Evolutionary conservation across 169 alveolate species (phyloP).

Genomic region (Condylostoma magnum): DNA sequence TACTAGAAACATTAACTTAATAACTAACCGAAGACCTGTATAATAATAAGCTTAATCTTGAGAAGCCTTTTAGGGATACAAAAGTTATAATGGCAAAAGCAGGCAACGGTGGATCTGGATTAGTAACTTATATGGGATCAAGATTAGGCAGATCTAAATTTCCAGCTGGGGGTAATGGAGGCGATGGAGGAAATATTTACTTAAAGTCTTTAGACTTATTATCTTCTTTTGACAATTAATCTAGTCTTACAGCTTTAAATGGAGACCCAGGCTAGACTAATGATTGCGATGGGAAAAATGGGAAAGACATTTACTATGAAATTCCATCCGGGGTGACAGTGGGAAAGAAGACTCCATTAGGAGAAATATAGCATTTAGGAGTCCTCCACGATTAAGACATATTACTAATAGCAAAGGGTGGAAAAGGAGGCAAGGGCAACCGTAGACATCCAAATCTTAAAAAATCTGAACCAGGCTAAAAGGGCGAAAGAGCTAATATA

Average conservation of each 20-base stretch:
- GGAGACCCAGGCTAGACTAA: constrained; percentile 70
- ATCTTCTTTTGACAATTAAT: constrained; percentile 55
- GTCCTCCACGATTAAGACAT: constrained; percentile 44
- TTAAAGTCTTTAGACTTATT: constrained; percentile 66
- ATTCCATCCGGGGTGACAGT: constrained; percentile 90
- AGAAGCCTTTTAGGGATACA: constrained; percentile 51
- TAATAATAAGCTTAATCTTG: no score
- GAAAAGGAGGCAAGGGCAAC: constrained; percentile 92
- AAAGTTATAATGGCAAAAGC: constrained; percentile 68
- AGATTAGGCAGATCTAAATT: constrained; percentile 78
- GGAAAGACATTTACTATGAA: constrained; percentile 69
- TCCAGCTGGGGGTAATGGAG: constrained; percentile 95
- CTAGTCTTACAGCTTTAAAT: constrained; percentile 70
- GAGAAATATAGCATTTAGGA: constrained; percentile 13
- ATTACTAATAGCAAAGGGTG: constrained; percentile 84
- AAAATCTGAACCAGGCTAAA: constrained; percentile 67
- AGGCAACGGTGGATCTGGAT: constrained; percentile 91
- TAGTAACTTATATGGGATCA: constrained; percentile 77
- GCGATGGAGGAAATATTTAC: constrained; percentile 90
- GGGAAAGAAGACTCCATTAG: constrained; percentile 56
- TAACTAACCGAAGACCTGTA: no score
- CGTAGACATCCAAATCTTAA: constrained; percentile 61
- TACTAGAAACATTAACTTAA: no score
- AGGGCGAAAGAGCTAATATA: constrained; percentile 54
- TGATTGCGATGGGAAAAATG: constrained; percentile 76